Evolutionary conservation across 352 stramenopile species (phyloP).

Genomic region (Phytophthora kernoviae): DNA sequence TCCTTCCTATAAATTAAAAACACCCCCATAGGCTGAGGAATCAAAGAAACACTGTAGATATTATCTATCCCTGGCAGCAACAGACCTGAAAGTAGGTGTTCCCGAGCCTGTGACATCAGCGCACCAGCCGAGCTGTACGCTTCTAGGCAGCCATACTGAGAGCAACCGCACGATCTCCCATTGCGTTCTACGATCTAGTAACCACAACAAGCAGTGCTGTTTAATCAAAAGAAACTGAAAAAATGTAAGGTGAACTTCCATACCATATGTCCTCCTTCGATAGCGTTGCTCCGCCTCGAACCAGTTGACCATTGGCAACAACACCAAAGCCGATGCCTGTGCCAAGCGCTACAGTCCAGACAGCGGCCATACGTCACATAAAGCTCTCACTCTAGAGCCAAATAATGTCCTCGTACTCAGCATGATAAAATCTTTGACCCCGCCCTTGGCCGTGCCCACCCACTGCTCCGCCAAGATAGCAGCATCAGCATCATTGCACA

Average conservation of each 20-base stretch:
- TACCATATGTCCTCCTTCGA: constrained; percentile 86
- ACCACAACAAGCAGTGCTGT: background rate
- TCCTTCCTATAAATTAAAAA: constrained; percentile 35
- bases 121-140: constrained; percentile 76
- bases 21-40: background rate
- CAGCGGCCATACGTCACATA: constrained; percentile 8
- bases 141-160: constrained; percentile 78
- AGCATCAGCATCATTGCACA: constrained; percentile 85
- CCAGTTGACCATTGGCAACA: constrained; percentile 65
- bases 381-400: background rate
- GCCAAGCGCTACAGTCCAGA: constrained; percentile 53
- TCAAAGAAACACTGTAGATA: background rate
- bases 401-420: constrained; percentile 53
- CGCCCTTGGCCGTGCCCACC: constrained; percentile 67
- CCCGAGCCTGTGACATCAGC: constrained; percentile 64
- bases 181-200: constrained; percentile 85
- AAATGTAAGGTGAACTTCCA: background rate
- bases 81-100: constrained; percentile 63
- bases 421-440: constrained; percentile 82
- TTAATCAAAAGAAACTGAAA: background rate
- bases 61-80: background rate
- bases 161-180: constrained; percentile 73
- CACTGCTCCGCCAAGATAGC: constrained; percentile 83
- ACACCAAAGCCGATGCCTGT: constrained; percentile 77
- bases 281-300: constrained; percentile 68